phyloP scores from a whole-genome alignment of 2,329 filamentous ascomycete genomes.

The Nigrograna mackinnonii region DNA sequence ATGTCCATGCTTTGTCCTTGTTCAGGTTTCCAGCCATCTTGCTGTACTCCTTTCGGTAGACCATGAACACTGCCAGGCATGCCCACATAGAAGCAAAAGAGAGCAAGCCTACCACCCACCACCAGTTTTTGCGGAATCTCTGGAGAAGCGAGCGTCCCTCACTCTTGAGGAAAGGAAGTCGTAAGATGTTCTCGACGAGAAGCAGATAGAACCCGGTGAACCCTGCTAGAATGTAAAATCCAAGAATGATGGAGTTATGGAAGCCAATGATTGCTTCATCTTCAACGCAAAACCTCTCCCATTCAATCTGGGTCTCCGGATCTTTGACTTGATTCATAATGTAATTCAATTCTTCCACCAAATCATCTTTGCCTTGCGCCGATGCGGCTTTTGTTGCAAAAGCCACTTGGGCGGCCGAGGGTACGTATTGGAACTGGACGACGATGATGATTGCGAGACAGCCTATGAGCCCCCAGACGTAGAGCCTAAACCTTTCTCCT shows the following conservation, averaged over 20 bases:
- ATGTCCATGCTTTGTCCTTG: slow-evolving; percentile 11
- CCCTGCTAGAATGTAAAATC: neutral
- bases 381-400: neutral
- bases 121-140: slow-evolving; percentile 4
- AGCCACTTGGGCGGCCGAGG: neutral
- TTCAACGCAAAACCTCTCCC: slow-evolving; percentile 5
- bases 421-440: neutral
- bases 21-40: slow-evolving; percentile 3
- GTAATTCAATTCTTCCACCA: neutral
- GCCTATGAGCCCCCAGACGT: slow-evolving; percentile 5
- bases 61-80: slow-evolving; percentile 2
- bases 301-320: slow-evolving; percentile 3
- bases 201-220: slow-evolving; percentile 1
- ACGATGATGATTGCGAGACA: slow-evolving; percentile 1
- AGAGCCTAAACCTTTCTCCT: neutral
- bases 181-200: slow-evolving; percentile 3
- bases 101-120: neutral
- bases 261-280: neutral
- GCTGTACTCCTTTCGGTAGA: slow-evolving; percentile 2
- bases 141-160: neutral
- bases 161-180: slow-evolving; percentile 1
- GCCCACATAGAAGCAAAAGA: slow-evolving; percentile 9
- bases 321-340: slow-evolving; percentile 1
- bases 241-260: neutral
- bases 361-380: neutral